These are phyloP conservation scores for Diaporthe sp. DNA, from an alignment of 2,329 filamentous ascomycete genomes.

Conservation along the genomic window DNA sequence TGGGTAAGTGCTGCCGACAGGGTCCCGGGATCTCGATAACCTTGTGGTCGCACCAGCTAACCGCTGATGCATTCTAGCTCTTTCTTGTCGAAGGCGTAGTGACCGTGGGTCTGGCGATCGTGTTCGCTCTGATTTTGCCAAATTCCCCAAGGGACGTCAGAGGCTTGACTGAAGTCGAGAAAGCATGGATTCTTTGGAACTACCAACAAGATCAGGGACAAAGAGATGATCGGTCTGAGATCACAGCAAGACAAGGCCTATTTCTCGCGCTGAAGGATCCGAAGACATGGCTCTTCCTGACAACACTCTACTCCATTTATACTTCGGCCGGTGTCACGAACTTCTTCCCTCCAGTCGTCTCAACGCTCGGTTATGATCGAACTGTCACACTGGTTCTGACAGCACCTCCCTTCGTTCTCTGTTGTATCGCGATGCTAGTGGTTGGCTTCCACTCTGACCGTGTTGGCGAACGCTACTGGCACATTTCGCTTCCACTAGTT, in stretches of 20 bases:
- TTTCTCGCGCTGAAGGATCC: background rate
- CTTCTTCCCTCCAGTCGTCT: background rate
- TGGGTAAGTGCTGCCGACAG: constrained; percentile 40
- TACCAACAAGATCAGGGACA: background rate
- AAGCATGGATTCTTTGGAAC: background rate
- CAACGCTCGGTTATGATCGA: background rate
- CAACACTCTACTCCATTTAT: background rate
- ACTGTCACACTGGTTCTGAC: background rate
- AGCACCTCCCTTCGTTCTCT: constrained; percentile 1
- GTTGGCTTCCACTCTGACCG: constrained; percentile 5
- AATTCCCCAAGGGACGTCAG: background rate
- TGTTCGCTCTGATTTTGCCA: background rate
- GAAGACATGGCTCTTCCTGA: background rate
- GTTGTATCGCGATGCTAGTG: background rate
- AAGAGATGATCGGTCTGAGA: background rate
- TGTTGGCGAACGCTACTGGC: background rate
- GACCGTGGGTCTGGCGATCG: constrained; percentile 32
- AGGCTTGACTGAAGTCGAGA: background rate
- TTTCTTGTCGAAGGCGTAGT: constrained; percentile 43
- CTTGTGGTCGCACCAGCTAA: too few relatives aligned
- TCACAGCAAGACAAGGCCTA: background rate
- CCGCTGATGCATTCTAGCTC: constrained; percentile 27
- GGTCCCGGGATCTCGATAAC: too few relatives aligned
- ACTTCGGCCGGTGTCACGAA: constrained; percentile 10
- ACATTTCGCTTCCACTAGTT: background rate